Evolutionary conservation across 164 flowering plant species (phyloP), one percentile per base, ranked within the genome.

Genomic region (Pachysandra terminalis): DNA sequence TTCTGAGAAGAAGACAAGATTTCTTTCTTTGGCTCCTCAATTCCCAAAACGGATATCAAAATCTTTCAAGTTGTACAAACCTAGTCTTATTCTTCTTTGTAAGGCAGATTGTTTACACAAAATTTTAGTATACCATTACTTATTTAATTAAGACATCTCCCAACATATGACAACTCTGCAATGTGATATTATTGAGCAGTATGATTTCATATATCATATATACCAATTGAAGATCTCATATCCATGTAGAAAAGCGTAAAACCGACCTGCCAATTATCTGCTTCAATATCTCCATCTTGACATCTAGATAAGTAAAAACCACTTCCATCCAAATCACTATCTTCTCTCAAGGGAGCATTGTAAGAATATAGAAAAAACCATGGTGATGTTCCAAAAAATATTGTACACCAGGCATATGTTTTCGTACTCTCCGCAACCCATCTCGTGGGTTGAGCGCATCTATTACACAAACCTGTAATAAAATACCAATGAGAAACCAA

Each of bases 321-420:
- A 69, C 80, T 83, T 51, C 66, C 68, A 41, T 64, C 63, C 52
- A 73, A 69, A 54, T 70, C 68, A 51, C 19, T 63, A 67, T 59
- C 62, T n/a, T 74, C 79, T 28, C 45, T 28, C 28, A 65, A 35
- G 73, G 85, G 83, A 66, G 81, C 79, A 84, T 90, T 27, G 97
- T 95, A 22, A 95, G 92, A 70, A 86, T 78, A 69, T 95, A 90
- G 71, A 95, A 95, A 26, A 73, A 73, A 9, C 88, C 96, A 73
- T 75, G 12, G 71, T 91, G 96, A 81, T 95, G 98, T 77, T 95
- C 97, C 84, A 95, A 32, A 75, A 95, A 95, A 69, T 77, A 95
- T 61, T 84, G 90, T 19, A 84, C 88, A 66, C 85, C 91, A 69
- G 85, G 65, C 59, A 72, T 79, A 64, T 97, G 93, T 67, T 84